Percentiles rank a stretch among this genome's conserved stretches.
phyloP scores from a whole-genome alignment of 352 stramenopile genomes.

The Globisporangium alternatum region DNA sequence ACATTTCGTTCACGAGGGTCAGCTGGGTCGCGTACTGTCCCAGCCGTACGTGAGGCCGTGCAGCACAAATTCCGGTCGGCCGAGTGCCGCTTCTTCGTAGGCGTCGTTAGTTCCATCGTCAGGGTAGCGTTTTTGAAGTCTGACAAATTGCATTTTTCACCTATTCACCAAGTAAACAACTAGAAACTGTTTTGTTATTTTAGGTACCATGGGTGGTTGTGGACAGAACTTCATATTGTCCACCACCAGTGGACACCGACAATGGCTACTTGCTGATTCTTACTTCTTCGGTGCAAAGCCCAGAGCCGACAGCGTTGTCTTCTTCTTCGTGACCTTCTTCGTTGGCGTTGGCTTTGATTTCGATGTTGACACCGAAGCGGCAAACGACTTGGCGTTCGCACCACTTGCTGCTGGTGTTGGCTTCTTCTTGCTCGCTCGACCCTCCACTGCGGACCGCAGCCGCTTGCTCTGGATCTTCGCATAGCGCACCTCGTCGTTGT shows the following conservation, averaged over 20 bases:
- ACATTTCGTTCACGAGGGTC: not conserved
- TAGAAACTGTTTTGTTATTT: too few species aligned
- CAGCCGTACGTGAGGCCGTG: not conserved
- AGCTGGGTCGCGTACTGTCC: not conserved
- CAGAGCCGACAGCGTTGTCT: slow-evolving; percentile 12
- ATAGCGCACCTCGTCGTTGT: slow-evolving; percentile 96
- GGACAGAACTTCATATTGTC: not conserved
- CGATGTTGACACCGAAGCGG: not conserved
- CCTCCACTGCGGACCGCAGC: slow-evolving; percentile 76
- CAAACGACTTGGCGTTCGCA: not conserved
- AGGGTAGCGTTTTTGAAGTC: too few species aligned
- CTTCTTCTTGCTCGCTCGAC: slow-evolving; percentile 17
- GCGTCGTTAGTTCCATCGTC: too few species aligned
- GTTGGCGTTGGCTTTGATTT: slow-evolving; percentile 1
- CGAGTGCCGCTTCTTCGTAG: not conserved
- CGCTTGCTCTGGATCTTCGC: slow-evolving; percentile 90
- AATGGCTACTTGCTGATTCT: not conserved
- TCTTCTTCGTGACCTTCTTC: slow-evolving; percentile 19
- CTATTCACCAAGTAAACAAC: too few species aligned
- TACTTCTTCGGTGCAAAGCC: slow-evolving; percentile 11
- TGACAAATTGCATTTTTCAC: too few species aligned
- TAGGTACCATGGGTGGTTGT: not conserved
- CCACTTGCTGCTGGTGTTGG: not conserved
- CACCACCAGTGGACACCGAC: too few species aligned
- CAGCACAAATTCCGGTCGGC: not conserved